Conservation (phyloP, 2,329 filamentous ascomycete genomes). For the Fusarium siculi region DNA sequence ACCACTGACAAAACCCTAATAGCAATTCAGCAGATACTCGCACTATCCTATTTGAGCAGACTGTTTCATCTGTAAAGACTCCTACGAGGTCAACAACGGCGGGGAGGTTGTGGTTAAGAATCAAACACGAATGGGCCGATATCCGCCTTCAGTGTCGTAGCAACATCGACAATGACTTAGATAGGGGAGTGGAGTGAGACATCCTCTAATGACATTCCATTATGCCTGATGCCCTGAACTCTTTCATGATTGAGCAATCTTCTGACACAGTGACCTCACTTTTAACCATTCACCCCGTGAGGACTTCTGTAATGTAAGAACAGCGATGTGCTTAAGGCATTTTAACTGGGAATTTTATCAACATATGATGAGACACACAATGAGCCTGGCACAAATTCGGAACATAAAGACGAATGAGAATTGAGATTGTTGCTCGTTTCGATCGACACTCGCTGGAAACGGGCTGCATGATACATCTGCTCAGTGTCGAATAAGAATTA, state of each 20-base stretch:
- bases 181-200: neutral
- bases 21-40: neutral
- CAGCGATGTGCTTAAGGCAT: neutral
- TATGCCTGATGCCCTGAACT: neutral
- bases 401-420: neutral
- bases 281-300: too few relatives aligned
- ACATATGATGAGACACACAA: neutral
- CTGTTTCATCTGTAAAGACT: too few relatives aligned
- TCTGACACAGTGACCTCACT: neutral
- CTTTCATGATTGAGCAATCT: neutral
- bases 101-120: neutral
- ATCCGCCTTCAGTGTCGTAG: neutral
- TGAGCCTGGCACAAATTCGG: too few relatives aligned
- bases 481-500: neutral
- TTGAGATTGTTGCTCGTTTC: conserved; percentile 8
- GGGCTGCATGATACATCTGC: conserved; percentile 1
- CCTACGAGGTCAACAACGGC: neutral
- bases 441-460: conserved; percentile 15
- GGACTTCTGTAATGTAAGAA: neutral
- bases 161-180: neutral
- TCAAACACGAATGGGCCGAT: neutral
- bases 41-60: neutral
- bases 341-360: neutral
- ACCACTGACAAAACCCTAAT: neutral
- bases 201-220: neutral